phyloP scores from a whole-genome alignment of 345 rosid species.

The Eucalyptus erythrocorys region DNA sequence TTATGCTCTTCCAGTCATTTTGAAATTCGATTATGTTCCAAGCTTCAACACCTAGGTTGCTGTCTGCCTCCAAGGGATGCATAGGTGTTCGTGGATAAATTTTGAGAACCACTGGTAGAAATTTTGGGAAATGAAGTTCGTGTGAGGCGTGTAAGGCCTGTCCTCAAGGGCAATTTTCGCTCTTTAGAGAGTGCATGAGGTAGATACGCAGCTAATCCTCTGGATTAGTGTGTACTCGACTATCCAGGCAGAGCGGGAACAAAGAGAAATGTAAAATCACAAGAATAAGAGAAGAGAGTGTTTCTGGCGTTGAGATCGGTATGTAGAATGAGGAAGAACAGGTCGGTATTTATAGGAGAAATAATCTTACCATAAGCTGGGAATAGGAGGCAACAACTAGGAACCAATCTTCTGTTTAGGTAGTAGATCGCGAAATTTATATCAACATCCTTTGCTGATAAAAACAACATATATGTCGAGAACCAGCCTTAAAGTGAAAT shows the following conservation, averaged over 20 bases:
- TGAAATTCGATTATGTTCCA: not conserved
- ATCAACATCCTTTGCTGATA: not conserved
- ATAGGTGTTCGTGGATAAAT: not conserved
- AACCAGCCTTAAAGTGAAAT: not conserved
- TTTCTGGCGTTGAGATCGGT: not conserved
- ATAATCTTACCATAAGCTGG: not conserved
- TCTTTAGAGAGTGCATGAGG: not conserved
- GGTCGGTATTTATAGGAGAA: not conserved
- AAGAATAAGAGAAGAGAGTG: not conserved
- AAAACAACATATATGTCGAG: not conserved
- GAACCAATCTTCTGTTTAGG: not conserved
- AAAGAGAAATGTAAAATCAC: not conserved
- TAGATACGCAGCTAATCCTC: not conserved
- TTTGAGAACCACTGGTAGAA: not conserved
- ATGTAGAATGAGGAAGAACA: not conserved
- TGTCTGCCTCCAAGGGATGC: not conserved
- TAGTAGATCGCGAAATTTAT: not conserved
- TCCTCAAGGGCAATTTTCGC: not conserved
- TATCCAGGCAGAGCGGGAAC: not conserved
- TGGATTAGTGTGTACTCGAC: not conserved
- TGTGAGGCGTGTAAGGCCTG: not conserved
- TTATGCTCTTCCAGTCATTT: not conserved
- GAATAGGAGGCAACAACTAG: not conserved
- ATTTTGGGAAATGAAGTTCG: not conserved
- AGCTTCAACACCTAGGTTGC: not conserved